A percentile compares a stretch with the other conserved stretches of the same genome.
phyloP scores from a whole-genome alignment of 106 monocot species.

The Dioscorea zingiberensis region DNA sequence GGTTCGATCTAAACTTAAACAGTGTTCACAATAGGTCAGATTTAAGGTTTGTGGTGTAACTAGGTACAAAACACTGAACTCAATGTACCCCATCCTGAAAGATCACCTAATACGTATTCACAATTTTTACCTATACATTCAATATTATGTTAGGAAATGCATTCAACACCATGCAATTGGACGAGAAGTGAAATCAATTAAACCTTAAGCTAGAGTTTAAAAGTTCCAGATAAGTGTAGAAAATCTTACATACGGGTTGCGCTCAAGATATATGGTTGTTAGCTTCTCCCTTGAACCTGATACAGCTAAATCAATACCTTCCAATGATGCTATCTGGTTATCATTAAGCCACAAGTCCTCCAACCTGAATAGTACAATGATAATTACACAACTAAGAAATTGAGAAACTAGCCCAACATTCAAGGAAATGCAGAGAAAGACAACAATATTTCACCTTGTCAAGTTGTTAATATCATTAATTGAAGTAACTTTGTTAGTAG shows the following conservation, averaged over 20 bases:
- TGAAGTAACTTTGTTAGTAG: slow-evolving; percentile 81
- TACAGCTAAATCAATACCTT: slow-evolving; percentile 59
- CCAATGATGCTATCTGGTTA: slow-evolving; percentile 76
- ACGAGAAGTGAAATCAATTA: neutral
- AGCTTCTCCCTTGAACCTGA: slow-evolving; percentile 71
- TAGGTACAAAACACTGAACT: no score
- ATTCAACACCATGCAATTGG: neutral
- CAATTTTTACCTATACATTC: neutral
- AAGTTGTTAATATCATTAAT: slow-evolving; percentile 70
- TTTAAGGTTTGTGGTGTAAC: no score
- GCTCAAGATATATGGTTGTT: slow-evolving; percentile 89
- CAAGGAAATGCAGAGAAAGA: neutral
- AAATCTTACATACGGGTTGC: slow-evolving; percentile 86
- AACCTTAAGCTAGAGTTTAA: neutral
- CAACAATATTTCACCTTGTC: slow-evolving; percentile 38
- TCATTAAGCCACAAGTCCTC: slow-evolving; percentile 96
- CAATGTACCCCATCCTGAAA: neutral
- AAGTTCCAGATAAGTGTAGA: neutral
- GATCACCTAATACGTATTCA: neutral
- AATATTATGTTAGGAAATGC: neutral
- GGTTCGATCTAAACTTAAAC: no score
- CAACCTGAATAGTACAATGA: slow-evolving; percentile 42
- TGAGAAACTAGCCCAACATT: neutral
- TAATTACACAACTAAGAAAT: neutral
- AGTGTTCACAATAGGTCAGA: no score